Evolutionary conservation across 1,284 basidiomycete genomes (phyloP).

Genomic region (Termitomyces sp.): DNA sequence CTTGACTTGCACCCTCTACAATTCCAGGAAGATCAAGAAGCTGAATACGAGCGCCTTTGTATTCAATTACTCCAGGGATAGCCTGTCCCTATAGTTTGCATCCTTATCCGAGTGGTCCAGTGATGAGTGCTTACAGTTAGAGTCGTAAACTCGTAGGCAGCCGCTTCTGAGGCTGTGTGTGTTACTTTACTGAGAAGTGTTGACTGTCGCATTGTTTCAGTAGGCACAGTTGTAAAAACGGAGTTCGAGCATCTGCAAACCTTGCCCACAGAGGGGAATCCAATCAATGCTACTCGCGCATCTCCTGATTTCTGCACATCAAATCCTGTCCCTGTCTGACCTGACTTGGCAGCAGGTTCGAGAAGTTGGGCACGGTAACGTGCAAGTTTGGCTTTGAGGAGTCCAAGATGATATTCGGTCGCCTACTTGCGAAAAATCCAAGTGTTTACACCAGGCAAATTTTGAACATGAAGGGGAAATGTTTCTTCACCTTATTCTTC

Average conservation of each 20-base stretch:
- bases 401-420: constrained; percentile 86
- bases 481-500: constrained; percentile 73
- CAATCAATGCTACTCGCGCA: constrained; percentile 89
- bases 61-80: constrained; percentile 92
- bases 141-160: constrained; percentile 96
- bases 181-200: constrained; percentile 91
- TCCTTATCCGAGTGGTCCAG: not conserved
- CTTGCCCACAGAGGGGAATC: constrained; percentile 93
- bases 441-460: constrained; percentile 11
- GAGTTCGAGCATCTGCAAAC: constrained; percentile 28
- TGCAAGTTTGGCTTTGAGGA: constrained; percentile 88
- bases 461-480: not conserved
- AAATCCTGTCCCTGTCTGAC: constrained; percentile 82
- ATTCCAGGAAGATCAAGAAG: constrained; percentile 96
- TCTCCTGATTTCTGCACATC: constrained; percentile 95
- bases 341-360: constrained; percentile 79
- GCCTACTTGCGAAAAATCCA: constrained; percentile 48
- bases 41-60: constrained; percentile 90
- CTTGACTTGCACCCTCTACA: constrained; percentile 93
- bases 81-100: constrained; percentile 44
- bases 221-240: not conserved
- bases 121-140: constrained; percentile 54
- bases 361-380: constrained; percentile 87
- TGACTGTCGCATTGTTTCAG: constrained; percentile 46
- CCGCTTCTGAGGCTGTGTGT: constrained; percentile 83